A percentile compares a stretch with the other conserved stretches of the same genome.
phyloP scores from a whole-genome alignment of 2,329 filamentous ascomycete species.

The Chalaropsis ovoidea region DNA sequence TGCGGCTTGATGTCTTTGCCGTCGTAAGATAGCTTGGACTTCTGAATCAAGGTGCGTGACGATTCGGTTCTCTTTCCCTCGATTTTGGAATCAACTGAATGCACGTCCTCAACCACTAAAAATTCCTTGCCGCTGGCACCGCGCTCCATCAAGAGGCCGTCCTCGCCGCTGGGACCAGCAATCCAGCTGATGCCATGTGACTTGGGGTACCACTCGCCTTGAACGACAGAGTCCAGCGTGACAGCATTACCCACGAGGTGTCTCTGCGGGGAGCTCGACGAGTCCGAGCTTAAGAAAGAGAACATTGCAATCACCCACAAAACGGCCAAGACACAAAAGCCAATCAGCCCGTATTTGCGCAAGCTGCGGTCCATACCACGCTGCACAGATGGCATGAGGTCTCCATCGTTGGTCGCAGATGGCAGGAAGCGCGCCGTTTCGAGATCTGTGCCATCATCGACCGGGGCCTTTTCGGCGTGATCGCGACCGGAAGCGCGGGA shows the following conservation, averaged over 20 bases:
- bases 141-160: constrained; percentile 74
- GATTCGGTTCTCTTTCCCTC: constrained; percentile 32
- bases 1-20: constrained; percentile 46
- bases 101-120: constrained; percentile 78
- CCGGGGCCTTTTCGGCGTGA: constrained; percentile 17
- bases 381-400: neutral
- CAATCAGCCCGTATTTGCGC: constrained; percentile 48
- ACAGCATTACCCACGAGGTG: constrained; percentile 51
- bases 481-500: constrained; percentile 12
- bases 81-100: constrained; percentile 34
- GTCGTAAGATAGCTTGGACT: constrained; percentile 50
- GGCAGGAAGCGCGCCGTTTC: constrained; percentile 47
- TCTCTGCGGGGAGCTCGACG: constrained; percentile 46
- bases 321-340: constrained; percentile 52
- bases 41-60: constrained; percentile 66
- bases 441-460: constrained; percentile 31
- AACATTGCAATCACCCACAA: constrained; percentile 54
- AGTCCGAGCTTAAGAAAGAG: constrained; percentile 58
- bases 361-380: constrained; percentile 39
- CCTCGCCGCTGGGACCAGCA: constrained; percentile 60
- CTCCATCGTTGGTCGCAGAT: constrained; percentile 29
- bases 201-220: constrained; percentile 53
- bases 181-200: constrained; percentile 67
- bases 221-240: constrained; percentile 59
- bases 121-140: constrained; percentile 57